Evolutionary conservation across 1,284 basidiomycete species (phyloP).

Genomic region (Hymenochaete sp.): DNA sequence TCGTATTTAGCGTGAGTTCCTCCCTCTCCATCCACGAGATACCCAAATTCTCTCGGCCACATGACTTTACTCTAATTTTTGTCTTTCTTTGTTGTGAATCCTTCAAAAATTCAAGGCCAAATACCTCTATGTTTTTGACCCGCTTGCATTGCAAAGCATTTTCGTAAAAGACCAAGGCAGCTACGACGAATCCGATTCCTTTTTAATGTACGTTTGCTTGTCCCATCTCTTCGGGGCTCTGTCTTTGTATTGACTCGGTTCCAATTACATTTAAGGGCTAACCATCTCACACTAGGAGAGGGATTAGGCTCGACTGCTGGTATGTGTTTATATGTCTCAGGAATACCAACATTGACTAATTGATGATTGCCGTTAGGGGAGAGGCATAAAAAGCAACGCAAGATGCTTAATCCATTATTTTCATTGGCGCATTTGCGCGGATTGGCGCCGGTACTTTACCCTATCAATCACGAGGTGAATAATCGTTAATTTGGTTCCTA

Average conservation of each 20-base stretch:
- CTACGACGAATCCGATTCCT: background rate
- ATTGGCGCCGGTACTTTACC: slow-evolving; percentile 33
- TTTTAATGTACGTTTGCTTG: slow-evolving; percentile 5
- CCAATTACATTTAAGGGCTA: slow-evolving; percentile 17
- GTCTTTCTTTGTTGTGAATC: background rate
- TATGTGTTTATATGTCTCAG: too few relatives aligned
- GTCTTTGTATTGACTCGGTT: background rate
- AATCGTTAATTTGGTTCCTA: too few relatives aligned
- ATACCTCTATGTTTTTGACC: slow-evolving; percentile 16
- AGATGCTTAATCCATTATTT: slow-evolving; percentile 32
- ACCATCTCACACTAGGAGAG: too few relatives aligned
- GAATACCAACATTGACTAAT: too few relatives aligned
- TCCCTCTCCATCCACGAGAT: background rate
- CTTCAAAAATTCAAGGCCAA: slow-evolving; percentile 5
- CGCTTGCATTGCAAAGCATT: slow-evolving; percentile 23
- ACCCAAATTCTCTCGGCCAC: too few relatives aligned
- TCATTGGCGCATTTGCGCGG: slow-evolving; percentile 35
- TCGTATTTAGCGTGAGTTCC: slow-evolving; percentile 20
- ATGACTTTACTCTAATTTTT: too few relatives aligned
- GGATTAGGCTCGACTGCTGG: too few relatives aligned
- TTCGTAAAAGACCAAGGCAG: slow-evolving; percentile 26
- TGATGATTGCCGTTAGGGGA: too few relatives aligned
- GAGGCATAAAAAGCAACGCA: slow-evolving; percentile 22
- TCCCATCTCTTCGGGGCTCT: too few relatives aligned
- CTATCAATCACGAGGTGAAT: slow-evolving; percentile 28